phyloP scores from a whole-genome alignment of 768 basidiomycete species.

The Podaxis carcinomalis region DNA sequence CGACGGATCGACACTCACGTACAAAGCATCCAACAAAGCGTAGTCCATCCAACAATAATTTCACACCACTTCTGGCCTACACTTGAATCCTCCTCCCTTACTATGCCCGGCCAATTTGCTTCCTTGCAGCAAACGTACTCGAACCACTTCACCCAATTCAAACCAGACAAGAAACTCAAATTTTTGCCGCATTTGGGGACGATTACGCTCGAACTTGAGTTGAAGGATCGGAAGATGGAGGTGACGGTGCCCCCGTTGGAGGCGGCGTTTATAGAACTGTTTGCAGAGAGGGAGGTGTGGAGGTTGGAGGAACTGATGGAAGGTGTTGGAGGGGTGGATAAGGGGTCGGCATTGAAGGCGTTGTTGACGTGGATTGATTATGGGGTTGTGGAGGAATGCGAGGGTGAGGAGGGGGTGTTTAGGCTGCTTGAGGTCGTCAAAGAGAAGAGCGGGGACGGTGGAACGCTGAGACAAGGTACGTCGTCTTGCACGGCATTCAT shows the following conservation, averaged over 20 bases:
- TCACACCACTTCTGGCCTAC: conserved; percentile 96
- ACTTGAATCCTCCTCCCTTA: conserved; percentile 43
- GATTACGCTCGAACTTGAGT: conserved; percentile 72
- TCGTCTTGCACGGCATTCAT: not conserved
- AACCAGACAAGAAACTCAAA: conserved; percentile 87
- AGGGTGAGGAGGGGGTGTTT: conserved; percentile 56
- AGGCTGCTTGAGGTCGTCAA: conserved; percentile 61
- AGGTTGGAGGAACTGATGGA: conserved; percentile 61
- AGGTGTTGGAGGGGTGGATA: conserved; percentile 62
- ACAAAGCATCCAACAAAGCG: conserved; percentile 37
- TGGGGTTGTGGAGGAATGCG: conserved; percentile 72
- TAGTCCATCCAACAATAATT: conserved; percentile 85
- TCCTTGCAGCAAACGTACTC: conserved; percentile 78
- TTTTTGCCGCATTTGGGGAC: conserved; percentile 91
- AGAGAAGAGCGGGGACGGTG: conserved; percentile 28
- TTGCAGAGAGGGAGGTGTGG: conserved; percentile 55
- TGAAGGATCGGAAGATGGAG: conserved; percentile 74
- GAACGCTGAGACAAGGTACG: not conserved
- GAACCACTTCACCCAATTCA: conserved; percentile 73
- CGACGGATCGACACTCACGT: conserved; percentile 86
- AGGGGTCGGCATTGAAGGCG: conserved; percentile 63
- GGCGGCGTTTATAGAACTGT: conserved; percentile 86
- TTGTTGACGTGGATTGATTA: conserved; percentile 80
- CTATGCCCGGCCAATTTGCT: conserved; percentile 6
- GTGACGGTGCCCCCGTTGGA: conserved; percentile 83